These are phyloP conservation scores for Glarea lozoyensis DNA, from an alignment of 495 filamentous ascomycete species.

Conservation along the genomic window DNA sequence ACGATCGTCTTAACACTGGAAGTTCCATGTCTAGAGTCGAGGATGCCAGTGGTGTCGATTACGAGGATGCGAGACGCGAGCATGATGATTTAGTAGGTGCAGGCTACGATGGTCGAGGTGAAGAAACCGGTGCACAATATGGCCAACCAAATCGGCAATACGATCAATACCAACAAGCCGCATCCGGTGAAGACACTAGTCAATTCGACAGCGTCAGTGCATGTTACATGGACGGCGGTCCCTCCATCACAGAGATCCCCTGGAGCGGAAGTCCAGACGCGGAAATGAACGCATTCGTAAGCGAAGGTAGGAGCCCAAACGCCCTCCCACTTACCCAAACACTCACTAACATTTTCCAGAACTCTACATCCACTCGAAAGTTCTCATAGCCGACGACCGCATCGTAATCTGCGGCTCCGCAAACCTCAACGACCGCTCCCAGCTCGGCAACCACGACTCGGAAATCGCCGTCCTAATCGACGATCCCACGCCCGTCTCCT, in stretches of 20 bases:
- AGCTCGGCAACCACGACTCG: conserved; percentile 77
- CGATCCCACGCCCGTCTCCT: conserved; percentile 61
- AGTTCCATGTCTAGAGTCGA: conserved; percentile 55
- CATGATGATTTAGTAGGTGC: conserved; percentile 46
- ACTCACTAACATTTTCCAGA: conserved; percentile 2
- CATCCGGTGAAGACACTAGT: conserved; percentile 34
- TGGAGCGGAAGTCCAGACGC: conserved; percentile 66
- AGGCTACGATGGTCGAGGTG: conserved; percentile 19
- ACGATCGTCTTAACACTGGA: conserved; percentile 72
- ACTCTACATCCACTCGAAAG: conserved; percentile 89
- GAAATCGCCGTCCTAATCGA: conserved; percentile 68
- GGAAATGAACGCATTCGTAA: conserved; percentile 84
- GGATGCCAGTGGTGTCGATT: conserved; percentile 58
- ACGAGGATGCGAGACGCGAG: conserved; percentile 59
- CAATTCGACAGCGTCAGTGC: conserved; percentile 66
- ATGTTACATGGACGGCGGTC: conserved; percentile 79
- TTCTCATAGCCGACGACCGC: conserved; percentile 87
- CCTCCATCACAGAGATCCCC: conserved; percentile 65
- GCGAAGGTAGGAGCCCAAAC: conserved; percentile 38
- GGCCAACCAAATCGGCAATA: conserved; percentile 35
- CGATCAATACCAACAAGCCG: conserved; percentile 58
- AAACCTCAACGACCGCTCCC: conserved; percentile 91
- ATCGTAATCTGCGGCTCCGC: conserved; percentile 86
- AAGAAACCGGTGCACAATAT: conserved; percentile 19
- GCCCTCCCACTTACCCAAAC: background rate